These are phyloP conservation scores for Capronia americana DNA, from an alignment of 2,329 filamentous ascomycete species.

Conservation along the genomic window DNA sequence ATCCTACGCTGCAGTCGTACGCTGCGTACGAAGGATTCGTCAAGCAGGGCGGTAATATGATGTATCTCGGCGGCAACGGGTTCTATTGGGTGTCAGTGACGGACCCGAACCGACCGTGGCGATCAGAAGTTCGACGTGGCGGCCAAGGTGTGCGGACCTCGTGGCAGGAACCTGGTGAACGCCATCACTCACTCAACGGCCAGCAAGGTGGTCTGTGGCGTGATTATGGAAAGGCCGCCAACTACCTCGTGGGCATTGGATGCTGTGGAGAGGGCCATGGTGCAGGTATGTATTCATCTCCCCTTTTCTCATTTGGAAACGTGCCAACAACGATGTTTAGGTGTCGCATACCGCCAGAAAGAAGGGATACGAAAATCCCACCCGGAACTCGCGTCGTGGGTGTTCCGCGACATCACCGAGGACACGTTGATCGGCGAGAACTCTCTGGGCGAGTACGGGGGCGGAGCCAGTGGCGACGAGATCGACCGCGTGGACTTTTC, in stretches of 20 bases:
- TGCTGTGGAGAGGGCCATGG: slow-evolving; percentile 44
- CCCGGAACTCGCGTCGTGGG: slow-evolving; percentile 22
- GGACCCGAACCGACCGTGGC: slow-evolving; percentile 40
- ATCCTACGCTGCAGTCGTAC: slow-evolving; percentile 43
- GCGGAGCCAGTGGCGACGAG: slow-evolving; percentile 47
- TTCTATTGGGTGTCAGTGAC: slow-evolving; percentile 43
- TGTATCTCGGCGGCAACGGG: slow-evolving; percentile 50
- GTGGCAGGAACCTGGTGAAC: slow-evolving; percentile 43
- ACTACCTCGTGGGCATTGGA: slow-evolving; percentile 45
- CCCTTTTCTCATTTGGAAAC: too few relatives aligned
- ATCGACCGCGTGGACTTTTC: slow-evolving; percentile 46
- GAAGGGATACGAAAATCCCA: slow-evolving; percentile 27
- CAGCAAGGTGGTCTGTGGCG: slow-evolving; percentile 46
- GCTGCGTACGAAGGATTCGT: slow-evolving; percentile 43
- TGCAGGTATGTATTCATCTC: slow-evolving; percentile 8
- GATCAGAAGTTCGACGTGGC: slow-evolving; percentile 46
- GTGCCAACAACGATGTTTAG: slow-evolving; percentile 19
- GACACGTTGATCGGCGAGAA: slow-evolving; percentile 38
- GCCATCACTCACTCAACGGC: slow-evolving; percentile 39
- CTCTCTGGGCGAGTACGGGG: slow-evolving; percentile 39
- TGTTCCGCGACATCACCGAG: slow-evolving; percentile 38
- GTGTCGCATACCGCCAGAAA: slow-evolving; percentile 40
- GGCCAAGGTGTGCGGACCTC: slow-evolving; percentile 45
- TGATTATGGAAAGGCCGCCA: slow-evolving; percentile 42
- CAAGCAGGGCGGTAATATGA: slow-evolving; percentile 44